phyloP scores from a whole-genome alignment of 192 early-diverging fungal genomes.

The Linnemannia elongata region DNA sequence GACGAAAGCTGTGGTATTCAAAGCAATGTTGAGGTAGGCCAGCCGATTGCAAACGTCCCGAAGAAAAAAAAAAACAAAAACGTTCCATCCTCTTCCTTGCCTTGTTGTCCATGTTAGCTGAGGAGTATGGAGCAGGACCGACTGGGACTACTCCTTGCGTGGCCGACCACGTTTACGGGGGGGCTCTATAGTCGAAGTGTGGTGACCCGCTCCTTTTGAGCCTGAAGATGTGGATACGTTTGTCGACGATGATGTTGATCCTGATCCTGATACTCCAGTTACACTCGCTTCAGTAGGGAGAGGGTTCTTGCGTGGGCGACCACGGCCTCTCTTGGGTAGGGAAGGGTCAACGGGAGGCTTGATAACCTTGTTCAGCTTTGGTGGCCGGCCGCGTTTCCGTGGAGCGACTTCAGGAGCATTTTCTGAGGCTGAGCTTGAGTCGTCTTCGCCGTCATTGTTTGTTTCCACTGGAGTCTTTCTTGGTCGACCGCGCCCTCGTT shows the following conservation, averaged over 20 bases:
- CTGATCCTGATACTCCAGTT: neutral
- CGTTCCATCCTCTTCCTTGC: too few species aligned
- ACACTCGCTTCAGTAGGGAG: neutral
- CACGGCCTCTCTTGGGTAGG: constrained; percentile 1
- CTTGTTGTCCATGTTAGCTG: too few species aligned
- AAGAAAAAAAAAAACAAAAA: too few species aligned
- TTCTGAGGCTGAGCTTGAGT: neutral
- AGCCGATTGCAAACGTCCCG: too few species aligned
- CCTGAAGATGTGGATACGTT: neutral
- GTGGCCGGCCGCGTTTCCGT: neutral
- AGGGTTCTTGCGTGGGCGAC: neutral
- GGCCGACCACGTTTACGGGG: neutral
- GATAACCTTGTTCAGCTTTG: neutral
- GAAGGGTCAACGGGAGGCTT: neutral
- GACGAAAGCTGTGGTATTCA: too few species aligned
- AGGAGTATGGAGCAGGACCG: too few species aligned
- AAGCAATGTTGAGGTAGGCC: too few species aligned
- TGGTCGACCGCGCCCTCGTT: neutral
- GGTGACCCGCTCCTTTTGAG: neutral
- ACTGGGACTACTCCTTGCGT: neutral
- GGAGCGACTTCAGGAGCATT: neutral
- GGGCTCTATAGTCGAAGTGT: neutral
- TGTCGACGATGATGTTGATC: neutral
- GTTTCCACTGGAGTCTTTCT: neutral
- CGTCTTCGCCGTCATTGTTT: neutral